phyloP scores from a whole-genome alignment of 2,329 filamentous ascomycete genomes.

The Dactylellina drechsleri region DNA sequence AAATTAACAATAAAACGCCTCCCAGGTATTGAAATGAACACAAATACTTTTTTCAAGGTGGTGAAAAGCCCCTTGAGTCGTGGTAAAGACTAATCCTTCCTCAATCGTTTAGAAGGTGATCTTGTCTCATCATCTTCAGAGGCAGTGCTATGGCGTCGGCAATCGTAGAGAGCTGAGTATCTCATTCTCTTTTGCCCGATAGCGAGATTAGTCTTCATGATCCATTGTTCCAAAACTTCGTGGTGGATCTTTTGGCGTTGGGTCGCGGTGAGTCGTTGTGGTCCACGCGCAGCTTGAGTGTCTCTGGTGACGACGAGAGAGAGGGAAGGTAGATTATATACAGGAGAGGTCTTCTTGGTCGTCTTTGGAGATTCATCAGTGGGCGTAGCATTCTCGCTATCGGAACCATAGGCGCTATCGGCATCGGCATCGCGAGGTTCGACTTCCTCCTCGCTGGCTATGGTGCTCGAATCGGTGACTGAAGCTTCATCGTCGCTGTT shows the following conservation, averaged over 20 bases:
- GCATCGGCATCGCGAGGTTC: constrained; percentile 48
- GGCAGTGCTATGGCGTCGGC: constrained; percentile 38
- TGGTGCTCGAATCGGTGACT: constrained; percentile 45
- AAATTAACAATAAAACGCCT: constrained; percentile 41
- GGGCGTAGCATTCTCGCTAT: constrained; percentile 32
- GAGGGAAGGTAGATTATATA: constrained; percentile 39
- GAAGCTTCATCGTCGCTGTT: constrained; percentile 50
- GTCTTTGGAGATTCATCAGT: constrained; percentile 32
- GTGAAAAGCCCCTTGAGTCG: constrained; percentile 9
- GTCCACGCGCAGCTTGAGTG: constrained; percentile 8
- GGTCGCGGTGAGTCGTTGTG: constrained; percentile 27
- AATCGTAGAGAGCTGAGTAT: constrained; percentile 37
- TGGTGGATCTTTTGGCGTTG: constrained; percentile 51
- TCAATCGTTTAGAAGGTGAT: constrained; percentile 42
- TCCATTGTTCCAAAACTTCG: constrained; percentile 52
- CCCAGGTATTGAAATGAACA: constrained; percentile 50
- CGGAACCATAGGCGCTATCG: constrained; percentile 52
- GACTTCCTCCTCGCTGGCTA: constrained; percentile 47
- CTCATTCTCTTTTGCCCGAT: constrained; percentile 48
- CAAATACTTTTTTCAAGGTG: constrained; percentile 45
- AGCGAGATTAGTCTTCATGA: constrained; percentile 50
- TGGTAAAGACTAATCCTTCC: constrained; percentile 48
- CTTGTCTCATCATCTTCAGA: constrained; percentile 50
- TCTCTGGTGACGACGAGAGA: constrained; percentile 33
- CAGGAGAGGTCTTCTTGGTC: constrained; percentile 2